These are phyloP conservation scores for Moringa oleifera DNA, from an alignment of 345 rosid genomes.

Conservation along the genomic window DNA sequence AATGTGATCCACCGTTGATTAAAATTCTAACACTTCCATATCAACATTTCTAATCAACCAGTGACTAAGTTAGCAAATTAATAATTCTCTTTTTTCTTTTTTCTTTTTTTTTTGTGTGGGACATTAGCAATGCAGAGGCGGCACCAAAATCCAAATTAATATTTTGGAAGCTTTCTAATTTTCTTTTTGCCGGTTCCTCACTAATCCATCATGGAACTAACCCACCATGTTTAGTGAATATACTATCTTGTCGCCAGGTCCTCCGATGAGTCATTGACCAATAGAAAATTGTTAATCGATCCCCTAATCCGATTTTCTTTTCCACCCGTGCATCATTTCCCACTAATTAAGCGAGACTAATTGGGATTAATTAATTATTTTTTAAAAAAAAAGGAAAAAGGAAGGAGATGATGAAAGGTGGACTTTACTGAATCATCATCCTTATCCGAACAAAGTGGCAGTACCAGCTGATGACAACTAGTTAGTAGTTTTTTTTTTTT, in stretches of 20 bases:
- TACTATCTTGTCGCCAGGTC: background rate
- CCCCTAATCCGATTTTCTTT: background rate
- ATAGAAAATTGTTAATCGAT: slow-evolving; percentile 25
- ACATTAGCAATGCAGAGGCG: background rate
- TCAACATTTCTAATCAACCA: no score
- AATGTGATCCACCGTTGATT: slow-evolving; percentile 8
- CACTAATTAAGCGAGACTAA: slow-evolving; percentile 26
- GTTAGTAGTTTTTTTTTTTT: no score
- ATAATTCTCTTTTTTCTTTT: no score
- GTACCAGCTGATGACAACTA: slow-evolving; percentile 12
- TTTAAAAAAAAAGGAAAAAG: background rate
- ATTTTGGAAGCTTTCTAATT: no score
- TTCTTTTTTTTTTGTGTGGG: no score
- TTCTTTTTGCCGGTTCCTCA: background rate
- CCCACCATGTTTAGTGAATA: slow-evolving; percentile 9
- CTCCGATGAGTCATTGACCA: slow-evolving; percentile 34
- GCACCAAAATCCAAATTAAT: no score
- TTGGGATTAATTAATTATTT: slow-evolving; percentile 5
- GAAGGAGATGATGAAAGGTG: slow-evolving; percentile 5
- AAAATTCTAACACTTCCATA: slow-evolving; percentile 4
- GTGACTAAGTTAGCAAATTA: background rate
- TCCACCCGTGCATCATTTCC: slow-evolving; percentile 1
- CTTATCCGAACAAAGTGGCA: slow-evolving; percentile 28
- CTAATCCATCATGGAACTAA: slow-evolving; percentile 13
- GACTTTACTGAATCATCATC: slow-evolving; percentile 17